These are phyloP conservation scores for Fomitopsis pulvina DNA, from an alignment of 768 basidiomycete species.

Conservation along the genomic window DNA sequence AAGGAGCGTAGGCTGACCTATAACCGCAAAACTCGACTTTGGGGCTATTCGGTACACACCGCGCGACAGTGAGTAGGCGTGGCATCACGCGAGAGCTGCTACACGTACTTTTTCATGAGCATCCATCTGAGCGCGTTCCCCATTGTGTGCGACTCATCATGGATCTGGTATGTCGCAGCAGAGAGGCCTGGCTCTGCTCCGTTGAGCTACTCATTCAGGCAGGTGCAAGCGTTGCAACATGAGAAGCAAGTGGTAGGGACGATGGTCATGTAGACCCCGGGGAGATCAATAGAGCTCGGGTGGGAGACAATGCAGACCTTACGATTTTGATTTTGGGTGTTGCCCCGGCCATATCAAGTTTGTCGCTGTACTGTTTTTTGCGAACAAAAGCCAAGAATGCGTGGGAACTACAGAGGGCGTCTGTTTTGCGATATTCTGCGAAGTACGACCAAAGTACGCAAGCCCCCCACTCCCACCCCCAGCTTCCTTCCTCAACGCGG, in stretches of 20 bases:
- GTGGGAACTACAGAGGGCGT: conserved; percentile 1
- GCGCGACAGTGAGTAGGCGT: conserved; percentile 1
- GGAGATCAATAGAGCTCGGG: not conserved
- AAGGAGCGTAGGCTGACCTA: conserved; percentile 44
- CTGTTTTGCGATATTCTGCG: not conserved
- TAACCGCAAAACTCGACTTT: conserved; percentile 99
- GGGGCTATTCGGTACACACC: conserved; percentile 47
- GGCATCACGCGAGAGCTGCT: not conserved
- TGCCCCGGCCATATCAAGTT: conserved; percentile 12
- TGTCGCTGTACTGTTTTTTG: not conserved
- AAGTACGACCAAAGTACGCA: too few relatives aligned
- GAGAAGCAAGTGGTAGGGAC: not conserved
- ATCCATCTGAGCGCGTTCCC: conserved; percentile 96
- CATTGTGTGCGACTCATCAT: conserved; percentile 93
- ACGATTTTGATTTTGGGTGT: conserved; percentile 21
- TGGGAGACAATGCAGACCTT: conserved; percentile 2
- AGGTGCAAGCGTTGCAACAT: not conserved
- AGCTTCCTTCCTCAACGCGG: too few relatives aligned
- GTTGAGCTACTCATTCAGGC: conserved; percentile 53
- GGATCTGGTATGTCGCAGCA: conserved; percentile 85
- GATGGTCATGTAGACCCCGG: not conserved
- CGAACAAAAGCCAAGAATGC: conserved; percentile 6
- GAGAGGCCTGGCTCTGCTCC: conserved; percentile 79
- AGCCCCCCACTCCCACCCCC: too few relatives aligned
- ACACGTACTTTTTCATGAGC: conserved; percentile 94